phyloP scores from a whole-genome alignment of 1,139 yeast species.

The Pichia sp. region DNA sequence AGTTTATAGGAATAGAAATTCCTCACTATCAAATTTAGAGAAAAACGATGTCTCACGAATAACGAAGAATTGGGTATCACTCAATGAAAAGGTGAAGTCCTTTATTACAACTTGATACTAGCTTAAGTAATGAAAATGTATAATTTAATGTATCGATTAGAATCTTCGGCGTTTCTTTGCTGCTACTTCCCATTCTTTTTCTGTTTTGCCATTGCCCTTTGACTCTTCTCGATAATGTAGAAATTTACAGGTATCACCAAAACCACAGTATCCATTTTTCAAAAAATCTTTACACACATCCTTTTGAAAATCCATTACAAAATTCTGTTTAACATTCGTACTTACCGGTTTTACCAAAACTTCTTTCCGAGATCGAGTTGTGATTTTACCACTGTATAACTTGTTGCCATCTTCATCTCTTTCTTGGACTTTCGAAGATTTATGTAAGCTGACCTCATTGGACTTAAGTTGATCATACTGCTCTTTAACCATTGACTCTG shows the following conservation, averaged over 20 bases:
- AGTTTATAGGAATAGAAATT: neutral
- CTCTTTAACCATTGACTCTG: slow-evolving; percentile 31
- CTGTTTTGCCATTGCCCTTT: slow-evolving; percentile 51
- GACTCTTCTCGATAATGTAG: slow-evolving; percentile 85
- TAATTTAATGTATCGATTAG: slow-evolving; percentile 6
- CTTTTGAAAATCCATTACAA: slow-evolving; percentile 83
- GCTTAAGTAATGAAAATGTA: slow-evolving; percentile 1
- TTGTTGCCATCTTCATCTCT: slow-evolving; percentile 24
- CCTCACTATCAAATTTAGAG: neutral
- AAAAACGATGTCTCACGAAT: neutral
- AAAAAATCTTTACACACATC: slow-evolving; percentile 91
- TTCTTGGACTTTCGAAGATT: slow-evolving; percentile 10
- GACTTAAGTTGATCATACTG: slow-evolving; percentile 21
- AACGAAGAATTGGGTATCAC: slow-evolving; percentile 6
- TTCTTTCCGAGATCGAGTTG: slow-evolving; percentile 18
- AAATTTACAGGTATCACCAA: slow-evolving; percentile 97
- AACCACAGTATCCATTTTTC: slow-evolving; percentile 93
- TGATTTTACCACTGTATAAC: slow-evolving; percentile 30
- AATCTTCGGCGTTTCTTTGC: slow-evolving; percentile 23
- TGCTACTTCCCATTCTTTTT: slow-evolving; percentile 59
- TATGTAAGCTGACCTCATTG: slow-evolving; percentile 1
- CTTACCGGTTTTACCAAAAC: slow-evolving; percentile 38
- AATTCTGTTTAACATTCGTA: slow-evolving; percentile 57
- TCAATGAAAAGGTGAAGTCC: slow-evolving; percentile 4
- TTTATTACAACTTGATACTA: slow-evolving; percentile 8